These are phyloP conservation scores for Linum usitatissimum DNA, from an alignment of 345 rosid genomes.

Conservation along the genomic window DNA sequence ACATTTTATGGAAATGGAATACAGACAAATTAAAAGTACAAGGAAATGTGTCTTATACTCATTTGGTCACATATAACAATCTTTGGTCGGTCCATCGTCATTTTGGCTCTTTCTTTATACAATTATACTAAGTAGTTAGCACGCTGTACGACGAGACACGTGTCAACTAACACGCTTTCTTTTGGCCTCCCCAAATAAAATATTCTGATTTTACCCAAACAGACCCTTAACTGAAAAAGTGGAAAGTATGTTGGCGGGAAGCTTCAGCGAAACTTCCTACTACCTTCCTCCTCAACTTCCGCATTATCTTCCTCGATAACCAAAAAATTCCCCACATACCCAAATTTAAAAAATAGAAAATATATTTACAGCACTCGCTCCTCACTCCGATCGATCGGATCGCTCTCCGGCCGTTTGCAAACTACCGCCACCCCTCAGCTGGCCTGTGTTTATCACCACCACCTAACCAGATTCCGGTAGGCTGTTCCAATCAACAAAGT, in stretches of 20 bases:
- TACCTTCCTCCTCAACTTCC: neutral
- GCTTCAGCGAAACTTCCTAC: neutral
- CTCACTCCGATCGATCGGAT: neutral
- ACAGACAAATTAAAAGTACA: too few species aligned
- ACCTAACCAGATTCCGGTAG: neutral
- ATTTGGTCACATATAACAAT: too few species aligned
- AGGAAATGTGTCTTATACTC: too few species aligned
- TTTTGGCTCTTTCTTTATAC: too few species aligned
- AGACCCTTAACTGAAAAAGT: neutral
- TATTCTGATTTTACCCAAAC: neutral
- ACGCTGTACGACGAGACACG: neutral
- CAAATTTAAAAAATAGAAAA: neutral
- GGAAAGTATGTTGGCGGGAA: neutral
- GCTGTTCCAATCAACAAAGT: too few species aligned
- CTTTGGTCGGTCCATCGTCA: too few species aligned
- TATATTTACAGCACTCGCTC: neutral
- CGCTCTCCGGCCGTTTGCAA: neutral
- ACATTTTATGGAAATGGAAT: too few species aligned
- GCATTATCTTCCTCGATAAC: neutral
- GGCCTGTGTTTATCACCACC: neutral
- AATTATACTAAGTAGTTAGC: too few species aligned
- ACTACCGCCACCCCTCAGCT: neutral
- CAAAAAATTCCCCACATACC: neutral
- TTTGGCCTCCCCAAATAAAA: too few species aligned
- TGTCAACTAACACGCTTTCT: neutral